These are phyloP conservation scores for Boletus rufocinnamomeus DNA, from an alignment of 768 basidiomycete species.

Conservation along the genomic window DNA sequence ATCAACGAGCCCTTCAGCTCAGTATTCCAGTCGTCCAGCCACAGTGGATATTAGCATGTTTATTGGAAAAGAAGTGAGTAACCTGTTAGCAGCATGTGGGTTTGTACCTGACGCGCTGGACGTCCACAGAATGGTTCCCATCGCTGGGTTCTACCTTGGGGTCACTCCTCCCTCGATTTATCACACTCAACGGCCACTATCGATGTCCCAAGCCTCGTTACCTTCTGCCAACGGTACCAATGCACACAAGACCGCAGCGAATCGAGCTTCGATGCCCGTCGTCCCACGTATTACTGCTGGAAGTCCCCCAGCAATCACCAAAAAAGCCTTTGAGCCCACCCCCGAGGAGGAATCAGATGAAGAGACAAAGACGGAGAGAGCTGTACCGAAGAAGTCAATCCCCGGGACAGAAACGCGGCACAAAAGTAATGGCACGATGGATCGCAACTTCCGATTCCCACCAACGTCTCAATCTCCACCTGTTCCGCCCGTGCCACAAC, in stretches of 20 bases:
- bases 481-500: conserved; percentile 5
- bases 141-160: conserved; percentile 80
- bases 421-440: conserved; percentile 74
- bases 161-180: conserved; percentile 50
- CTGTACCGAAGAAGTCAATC: conserved; percentile 23
- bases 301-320: conserved; percentile 42
- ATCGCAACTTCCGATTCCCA: conserved; percentile 74
- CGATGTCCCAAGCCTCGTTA: conserved; percentile 71
- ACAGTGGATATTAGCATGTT: conserved; percentile 91
- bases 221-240: conserved; percentile 38
- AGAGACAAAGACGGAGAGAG: conserved; percentile 38
- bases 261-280: conserved; percentile 70
- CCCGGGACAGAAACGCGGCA: conserved; percentile 29
- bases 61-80: conserved; percentile 76
- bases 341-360: conserved; percentile 47
- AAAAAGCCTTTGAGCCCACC: conserved; percentile 49
- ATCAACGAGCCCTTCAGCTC: conserved; percentile 91
- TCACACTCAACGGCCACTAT: conserved; percentile 56
- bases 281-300: conserved; percentile 45
- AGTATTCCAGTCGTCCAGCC: conserved; percentile 96
- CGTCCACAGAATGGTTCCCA: conserved; percentile 78
- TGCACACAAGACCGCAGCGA: conserved; percentile 40
- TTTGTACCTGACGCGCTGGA: neutral
- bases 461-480: conserved; percentile 20
- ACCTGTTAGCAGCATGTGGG: neutral